Percentiles rank a stretch among this genome's conserved stretches.
These are phyloP conservation scores for Sphagnum contortum DNA, from an alignment of 225 moss, liverwort and hornwort species.

Conservation along the genomic window DNA sequence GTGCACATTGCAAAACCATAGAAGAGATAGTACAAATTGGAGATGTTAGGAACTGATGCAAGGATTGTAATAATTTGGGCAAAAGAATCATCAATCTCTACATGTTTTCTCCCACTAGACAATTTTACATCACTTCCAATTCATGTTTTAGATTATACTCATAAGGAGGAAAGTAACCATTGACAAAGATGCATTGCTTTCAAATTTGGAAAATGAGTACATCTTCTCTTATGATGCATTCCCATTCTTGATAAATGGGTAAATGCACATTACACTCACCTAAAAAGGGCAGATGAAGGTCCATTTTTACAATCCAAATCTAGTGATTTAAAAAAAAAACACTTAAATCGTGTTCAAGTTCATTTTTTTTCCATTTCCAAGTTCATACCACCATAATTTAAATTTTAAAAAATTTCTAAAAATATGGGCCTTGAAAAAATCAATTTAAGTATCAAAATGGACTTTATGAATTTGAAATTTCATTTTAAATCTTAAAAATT, in stretches of 20 bases:
- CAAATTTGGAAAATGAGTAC: constrained; percentile 9
- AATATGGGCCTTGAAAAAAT: too few relatives aligned
- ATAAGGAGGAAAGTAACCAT: constrained; percentile 4
- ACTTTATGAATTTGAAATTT: too few relatives aligned
- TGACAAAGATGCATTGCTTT: constrained; percentile 12
- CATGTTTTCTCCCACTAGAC: not conserved
- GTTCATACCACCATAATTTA: too few relatives aligned
- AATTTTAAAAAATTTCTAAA: too few relatives aligned
- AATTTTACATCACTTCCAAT: not conserved
- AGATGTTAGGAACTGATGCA: constrained; percentile 1
- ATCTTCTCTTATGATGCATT: constrained; percentile 8
- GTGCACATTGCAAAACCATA: not conserved
- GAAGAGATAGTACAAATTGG: not conserved
- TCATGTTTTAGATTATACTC: not conserved
- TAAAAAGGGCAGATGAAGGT: too few relatives aligned
- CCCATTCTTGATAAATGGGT: constrained; percentile 14
- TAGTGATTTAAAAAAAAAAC: too few relatives aligned
- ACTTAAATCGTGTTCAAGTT: too few relatives aligned
- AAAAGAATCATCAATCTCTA: not conserved
- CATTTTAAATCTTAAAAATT: too few relatives aligned
- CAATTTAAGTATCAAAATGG: too few relatives aligned
- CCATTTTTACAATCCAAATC: too few relatives aligned
- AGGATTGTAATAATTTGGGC: not conserved
- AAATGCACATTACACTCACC: too few relatives aligned
- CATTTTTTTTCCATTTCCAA: too few relatives aligned